phyloP scores from a whole-genome alignment of 1,284 basidiomycete genomes.

The Ceratobasidium sp. region DNA sequence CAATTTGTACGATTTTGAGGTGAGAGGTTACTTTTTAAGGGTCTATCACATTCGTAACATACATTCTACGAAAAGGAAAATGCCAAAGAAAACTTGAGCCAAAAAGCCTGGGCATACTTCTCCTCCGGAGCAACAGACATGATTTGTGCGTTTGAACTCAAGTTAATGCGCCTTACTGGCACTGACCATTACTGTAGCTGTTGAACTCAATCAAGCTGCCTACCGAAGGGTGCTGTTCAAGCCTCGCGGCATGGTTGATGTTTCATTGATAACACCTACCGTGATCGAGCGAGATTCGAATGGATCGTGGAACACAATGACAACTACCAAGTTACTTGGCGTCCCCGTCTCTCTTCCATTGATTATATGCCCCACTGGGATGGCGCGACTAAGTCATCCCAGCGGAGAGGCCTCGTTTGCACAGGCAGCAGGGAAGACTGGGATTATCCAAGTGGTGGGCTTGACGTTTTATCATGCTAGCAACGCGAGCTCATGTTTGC shows the following conservation, averaged over 20 bases:
- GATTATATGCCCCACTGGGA: slow-evolving; percentile 71
- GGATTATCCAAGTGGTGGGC: slow-evolving; percentile 83
- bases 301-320: slow-evolving; percentile 43
- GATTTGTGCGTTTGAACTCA: slow-evolving; percentile 22
- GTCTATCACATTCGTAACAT: background rate
- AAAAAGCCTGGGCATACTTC: slow-evolving; percentile 45
- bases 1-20: slow-evolving; percentile 81
- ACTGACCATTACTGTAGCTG: slow-evolving; percentile 7
- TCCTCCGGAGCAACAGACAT: slow-evolving; percentile 44
- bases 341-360: slow-evolving; percentile 59
- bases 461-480: background rate
- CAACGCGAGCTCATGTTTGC: background rate
- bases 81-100: slow-evolving; percentile 39
- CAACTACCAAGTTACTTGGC: slow-evolving; percentile 59
- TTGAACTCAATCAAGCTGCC: slow-evolving; percentile 40
- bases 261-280: slow-evolving; percentile 3
- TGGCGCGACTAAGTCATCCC: slow-evolving; percentile 90
- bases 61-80: slow-evolving; percentile 1
- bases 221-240: slow-evolving; percentile 38
- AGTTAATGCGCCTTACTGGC: background rate
- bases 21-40: slow-evolving; percentile 47
- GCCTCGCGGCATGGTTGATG: slow-evolving; percentile 43
- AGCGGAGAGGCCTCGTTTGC: slow-evolving; percentile 86
- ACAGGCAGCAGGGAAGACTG: slow-evolving; percentile 70
- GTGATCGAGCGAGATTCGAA: background rate